These are phyloP conservation scores for Nannochloris sp. DNA, from an alignment of 139 green algal genomes.

Conservation along the genomic window DNA sequence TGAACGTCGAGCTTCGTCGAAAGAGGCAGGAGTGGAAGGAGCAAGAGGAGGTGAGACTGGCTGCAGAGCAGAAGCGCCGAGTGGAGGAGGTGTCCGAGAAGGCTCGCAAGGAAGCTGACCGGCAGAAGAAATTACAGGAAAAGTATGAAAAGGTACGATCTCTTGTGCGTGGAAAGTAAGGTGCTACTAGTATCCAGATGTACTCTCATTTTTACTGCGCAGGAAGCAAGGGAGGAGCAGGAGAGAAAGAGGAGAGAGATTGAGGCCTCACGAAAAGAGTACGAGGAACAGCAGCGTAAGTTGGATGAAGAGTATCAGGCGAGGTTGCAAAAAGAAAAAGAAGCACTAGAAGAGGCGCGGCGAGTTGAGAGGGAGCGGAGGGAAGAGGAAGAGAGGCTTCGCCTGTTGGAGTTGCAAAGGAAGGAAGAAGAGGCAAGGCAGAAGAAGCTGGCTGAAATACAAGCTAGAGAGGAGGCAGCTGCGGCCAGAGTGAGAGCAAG, in stretches of 20 bases:
- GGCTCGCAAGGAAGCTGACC: conserved; percentile 7
- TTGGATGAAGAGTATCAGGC: conserved; percentile 24
- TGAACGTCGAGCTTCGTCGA: conserved; percentile 16
- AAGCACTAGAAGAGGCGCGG: background rate
- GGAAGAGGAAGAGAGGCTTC: conserved; percentile 12
- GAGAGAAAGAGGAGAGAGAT: conserved; percentile 4
- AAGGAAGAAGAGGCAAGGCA: conserved; percentile 19
- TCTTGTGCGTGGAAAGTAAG: background rate
- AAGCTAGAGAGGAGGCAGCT: conserved; percentile 17
- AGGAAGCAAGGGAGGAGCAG: conserved; percentile 16
- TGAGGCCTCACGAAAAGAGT: conserved; percentile 12
- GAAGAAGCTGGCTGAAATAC: conserved; percentile 12
- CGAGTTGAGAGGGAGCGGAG: conserved; percentile 13
- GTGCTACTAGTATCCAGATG: background rate
- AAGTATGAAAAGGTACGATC: conserved; percentile 3
- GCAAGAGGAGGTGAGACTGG: conserved; percentile 9
- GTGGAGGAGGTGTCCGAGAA: conserved; percentile 20
- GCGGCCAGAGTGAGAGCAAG: conserved; percentile 11
- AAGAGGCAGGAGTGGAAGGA: conserved; percentile 8
- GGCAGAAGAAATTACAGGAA: conserved; percentile 13
- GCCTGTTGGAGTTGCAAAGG: conserved; percentile 2
- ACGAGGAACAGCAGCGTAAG: conserved; percentile 20
- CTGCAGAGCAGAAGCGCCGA: conserved; percentile 10
- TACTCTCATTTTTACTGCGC: background rate
- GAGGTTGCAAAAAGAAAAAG: conserved; percentile 14